These are phyloP conservation scores for Passiflora organensis DNA, from an alignment of 345 rosid species.

Conservation along the genomic window DNA sequence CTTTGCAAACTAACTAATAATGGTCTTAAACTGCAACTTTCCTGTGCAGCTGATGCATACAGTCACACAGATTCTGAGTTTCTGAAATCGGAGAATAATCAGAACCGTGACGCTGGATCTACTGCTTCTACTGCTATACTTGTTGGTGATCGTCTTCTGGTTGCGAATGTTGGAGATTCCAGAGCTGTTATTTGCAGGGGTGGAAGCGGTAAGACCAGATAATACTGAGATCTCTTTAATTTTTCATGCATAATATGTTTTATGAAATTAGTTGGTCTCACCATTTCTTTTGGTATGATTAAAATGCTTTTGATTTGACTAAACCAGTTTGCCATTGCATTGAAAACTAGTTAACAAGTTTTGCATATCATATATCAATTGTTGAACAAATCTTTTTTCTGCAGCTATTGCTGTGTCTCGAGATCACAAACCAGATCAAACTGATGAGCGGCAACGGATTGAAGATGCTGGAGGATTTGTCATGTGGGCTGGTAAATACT, in stretches of 20 bases:
- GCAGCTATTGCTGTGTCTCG: conserved; percentile 95
- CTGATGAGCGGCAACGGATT: conserved; percentile 94
- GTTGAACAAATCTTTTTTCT: conserved; percentile 8
- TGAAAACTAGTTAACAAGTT: background rate
- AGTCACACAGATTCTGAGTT: conserved; percentile 87
- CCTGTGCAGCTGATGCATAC: conserved; percentile 81
- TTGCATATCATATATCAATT: background rate
- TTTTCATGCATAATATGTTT: background rate
- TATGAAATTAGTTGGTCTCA: background rate
- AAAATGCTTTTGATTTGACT: background rate
- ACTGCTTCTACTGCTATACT: conserved; percentile 97
- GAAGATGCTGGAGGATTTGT: conserved; percentile 99
- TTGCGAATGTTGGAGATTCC: conserved; percentile 98
- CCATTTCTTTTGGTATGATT: background rate
- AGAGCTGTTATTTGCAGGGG: conserved; percentile 97
- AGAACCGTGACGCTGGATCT: conserved; percentile 98
- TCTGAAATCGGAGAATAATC: conserved; percentile 82
- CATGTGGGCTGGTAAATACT: conserved; percentile 91
- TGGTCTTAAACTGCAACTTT: conserved; percentile 10
- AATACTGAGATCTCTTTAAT: background rate
- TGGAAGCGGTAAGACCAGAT: conserved; percentile 58
- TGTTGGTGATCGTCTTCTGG: conserved; percentile 87
- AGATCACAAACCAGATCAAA: conserved; percentile 98
- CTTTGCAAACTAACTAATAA: conserved; percentile 14
- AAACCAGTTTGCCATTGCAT: no score